phyloP scores from a whole-genome alignment of 176 grass and related monocot species.

The Melocanna baccifera region DNA sequence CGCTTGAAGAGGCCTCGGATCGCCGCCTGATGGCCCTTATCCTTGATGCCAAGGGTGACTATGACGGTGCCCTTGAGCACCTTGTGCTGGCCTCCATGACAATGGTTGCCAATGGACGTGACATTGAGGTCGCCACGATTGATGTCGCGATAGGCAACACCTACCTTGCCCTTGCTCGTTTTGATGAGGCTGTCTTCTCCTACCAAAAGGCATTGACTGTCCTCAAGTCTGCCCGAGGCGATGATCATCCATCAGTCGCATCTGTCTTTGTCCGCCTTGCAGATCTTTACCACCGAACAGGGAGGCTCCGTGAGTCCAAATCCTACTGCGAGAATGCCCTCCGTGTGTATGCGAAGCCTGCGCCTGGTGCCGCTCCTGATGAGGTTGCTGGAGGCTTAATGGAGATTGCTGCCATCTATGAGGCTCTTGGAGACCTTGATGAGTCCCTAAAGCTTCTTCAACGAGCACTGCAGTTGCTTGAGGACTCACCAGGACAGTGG shows the following conservation, averaged over 20 bases:
- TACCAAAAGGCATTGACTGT: slow-evolving; percentile 95
- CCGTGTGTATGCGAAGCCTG: slow-evolving; percentile 63
- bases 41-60: slow-evolving; percentile 89
- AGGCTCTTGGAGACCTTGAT: slow-evolving; percentile 76
- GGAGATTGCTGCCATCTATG: slow-evolving; percentile 91
- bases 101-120: slow-evolving; percentile 77
- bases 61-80: slow-evolving; percentile 83
- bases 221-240: slow-evolving; percentile 76
- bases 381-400: slow-evolving; percentile 84
- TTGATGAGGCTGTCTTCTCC: slow-evolving; percentile 97
- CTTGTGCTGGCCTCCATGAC: slow-evolving; percentile 97
- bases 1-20: slow-evolving; percentile 89
- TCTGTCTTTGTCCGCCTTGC: slow-evolving; percentile 85
- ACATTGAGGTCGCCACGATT: slow-evolving; percentile 75
- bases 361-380: slow-evolving; percentile 71
- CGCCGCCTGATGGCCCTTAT: slow-evolving; percentile 92
- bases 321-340: slow-evolving; percentile 95
- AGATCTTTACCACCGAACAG: slow-evolving; percentile 79
- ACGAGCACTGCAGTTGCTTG: slow-evolving; percentile 72
- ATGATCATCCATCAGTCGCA: slow-evolving; percentile 75
- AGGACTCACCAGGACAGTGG: slow-evolving; percentile 85
- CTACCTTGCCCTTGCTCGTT: slow-evolving; percentile 81
- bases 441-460: slow-evolving; percentile 88
- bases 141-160: slow-evolving; percentile 84
- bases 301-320: slow-evolving; percentile 78